A percentile compares a stretch with the other conserved stretches of the same genome.
phyloP scores from a whole-genome alignment of 1,284 basidiomycete genomes.

The Neolentinus lepideus region DNA sequence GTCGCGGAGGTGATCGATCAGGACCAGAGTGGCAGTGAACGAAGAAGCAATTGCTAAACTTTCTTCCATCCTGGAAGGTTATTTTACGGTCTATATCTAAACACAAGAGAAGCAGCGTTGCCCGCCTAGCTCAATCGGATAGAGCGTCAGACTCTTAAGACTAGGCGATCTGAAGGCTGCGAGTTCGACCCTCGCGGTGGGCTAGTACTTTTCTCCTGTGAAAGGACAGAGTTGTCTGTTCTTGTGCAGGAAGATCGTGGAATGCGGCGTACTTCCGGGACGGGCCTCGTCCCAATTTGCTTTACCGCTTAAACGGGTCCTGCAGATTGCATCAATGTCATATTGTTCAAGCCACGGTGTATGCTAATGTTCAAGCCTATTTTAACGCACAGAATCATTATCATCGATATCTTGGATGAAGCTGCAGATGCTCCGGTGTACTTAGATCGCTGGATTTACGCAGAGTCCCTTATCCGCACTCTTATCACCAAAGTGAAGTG shows the following conservation, averaged over 20 bases:
- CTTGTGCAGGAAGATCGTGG: not conserved
- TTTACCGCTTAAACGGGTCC: no score
- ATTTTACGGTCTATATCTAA: not conserved
- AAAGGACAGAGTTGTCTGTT: not conserved
- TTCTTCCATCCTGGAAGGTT: not conserved
- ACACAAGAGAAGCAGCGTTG: no score
- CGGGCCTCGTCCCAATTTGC: not conserved
- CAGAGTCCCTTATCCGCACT: no score
- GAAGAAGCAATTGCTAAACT: not conserved
- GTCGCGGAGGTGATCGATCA: not conserved
- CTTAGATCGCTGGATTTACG: no score
- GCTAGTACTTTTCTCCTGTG: conserved; percentile 34
- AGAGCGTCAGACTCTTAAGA: conserved; percentile 69
- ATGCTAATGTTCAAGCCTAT: not conserved
- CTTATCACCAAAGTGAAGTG: no score
- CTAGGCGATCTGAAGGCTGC: conserved; percentile 67
- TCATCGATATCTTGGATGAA: not conserved
- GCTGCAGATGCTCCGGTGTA: no score
- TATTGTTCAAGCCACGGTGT: no score
- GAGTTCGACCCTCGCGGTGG: conserved; percentile 86
- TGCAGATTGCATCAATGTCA: no score
- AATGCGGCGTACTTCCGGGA: not conserved
- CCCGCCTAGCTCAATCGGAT: conserved; percentile 85
- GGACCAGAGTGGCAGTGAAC: not conserved
- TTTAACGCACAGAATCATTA: not conserved